phyloP scores from a whole-genome alignment of 202 grass and related monocot genomes.

The Dendrocalamus latiflorus region DNA sequence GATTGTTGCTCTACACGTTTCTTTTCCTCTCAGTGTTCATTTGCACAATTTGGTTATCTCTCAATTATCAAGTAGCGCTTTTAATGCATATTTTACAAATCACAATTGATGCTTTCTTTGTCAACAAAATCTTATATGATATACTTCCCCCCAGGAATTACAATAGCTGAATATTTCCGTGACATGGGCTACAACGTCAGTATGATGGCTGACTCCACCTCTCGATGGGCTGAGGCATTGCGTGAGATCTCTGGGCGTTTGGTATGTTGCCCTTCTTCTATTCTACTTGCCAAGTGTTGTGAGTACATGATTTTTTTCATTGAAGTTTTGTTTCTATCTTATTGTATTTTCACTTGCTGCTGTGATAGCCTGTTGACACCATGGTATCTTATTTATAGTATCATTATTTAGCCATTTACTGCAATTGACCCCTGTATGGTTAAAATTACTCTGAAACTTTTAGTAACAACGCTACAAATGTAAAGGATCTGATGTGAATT shows the following conservation, averaged over 20 bases:
- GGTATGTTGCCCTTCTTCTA: constrained; percentile 34
- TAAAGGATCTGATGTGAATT: neutral
- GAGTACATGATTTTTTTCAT: neutral
- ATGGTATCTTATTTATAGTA: neutral
- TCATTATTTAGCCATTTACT: neutral
- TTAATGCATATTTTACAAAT: neutral
- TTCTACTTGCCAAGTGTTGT: neutral
- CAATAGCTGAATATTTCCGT: constrained; percentile 88
- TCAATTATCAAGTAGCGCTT: neutral
- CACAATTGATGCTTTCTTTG: neutral
- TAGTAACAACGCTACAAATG: neutral
- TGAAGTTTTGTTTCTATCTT: neutral
- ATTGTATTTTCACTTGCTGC: neutral
- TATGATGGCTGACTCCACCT: constrained; percentile 99
- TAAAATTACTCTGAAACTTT: neutral
- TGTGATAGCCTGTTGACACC: neutral
- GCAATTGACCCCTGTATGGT: neutral
- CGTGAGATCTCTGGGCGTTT: constrained; percentile 91
- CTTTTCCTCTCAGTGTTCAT: neutral
- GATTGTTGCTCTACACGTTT: neutral
- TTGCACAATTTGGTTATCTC: neutral
- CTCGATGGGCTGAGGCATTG: constrained; percentile 83
- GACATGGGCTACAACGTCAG: constrained; percentile 97
- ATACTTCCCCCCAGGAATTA: constrained; percentile 45
- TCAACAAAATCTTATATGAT: neutral